phyloP scores from a whole-genome alignment of 306 rosid species.

The Vigna mungo region DNA sequence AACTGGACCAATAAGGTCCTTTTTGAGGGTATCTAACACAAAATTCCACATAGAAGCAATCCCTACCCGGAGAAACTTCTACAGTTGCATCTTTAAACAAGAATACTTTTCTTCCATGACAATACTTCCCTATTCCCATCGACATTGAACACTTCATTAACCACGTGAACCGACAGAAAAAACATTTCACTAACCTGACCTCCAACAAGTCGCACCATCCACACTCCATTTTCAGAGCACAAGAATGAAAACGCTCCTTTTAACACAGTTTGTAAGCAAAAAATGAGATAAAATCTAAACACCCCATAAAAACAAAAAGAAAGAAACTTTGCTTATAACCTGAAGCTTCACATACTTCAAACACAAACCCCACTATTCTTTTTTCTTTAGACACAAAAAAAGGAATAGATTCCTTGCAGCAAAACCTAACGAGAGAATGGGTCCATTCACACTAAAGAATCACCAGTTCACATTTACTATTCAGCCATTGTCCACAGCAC shows the following conservation, averaged over 20 bases:
- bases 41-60: constrained; percentile 12
- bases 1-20: constrained; percentile 8
- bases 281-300: background rate
- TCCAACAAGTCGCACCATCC: constrained; percentile 31
- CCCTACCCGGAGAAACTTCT: constrained; percentile 25
- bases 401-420: constrained; percentile 35
- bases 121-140: constrained; percentile 13
- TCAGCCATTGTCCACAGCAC: constrained; percentile 40
- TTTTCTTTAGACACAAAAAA: constrained; percentile 14
- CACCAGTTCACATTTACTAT: constrained; percentile 21
- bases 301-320: constrained; percentile 14
- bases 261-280: background rate
- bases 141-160: constrained; percentile 10
- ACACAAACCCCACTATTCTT: constrained; percentile 31
- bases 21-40: constrained; percentile 33
- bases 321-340: constrained; percentile 27
- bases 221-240: constrained; percentile 36
- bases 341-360: constrained; percentile 18
- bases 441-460: constrained; percentile 38
- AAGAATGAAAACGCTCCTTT: constrained; percentile 38
- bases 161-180: constrained; percentile 20
- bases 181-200: constrained; percentile 7
- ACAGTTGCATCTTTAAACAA: constrained; percentile 27
- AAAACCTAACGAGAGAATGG: constrained; percentile 49
- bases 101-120: background rate